Percentiles rank a stretch among this genome's conserved stretches.
Evolutionary conservation across 2,329 filamentous ascomycete genomes (phyloP).

Genomic region (Nigrospora osmanthi): DNA sequence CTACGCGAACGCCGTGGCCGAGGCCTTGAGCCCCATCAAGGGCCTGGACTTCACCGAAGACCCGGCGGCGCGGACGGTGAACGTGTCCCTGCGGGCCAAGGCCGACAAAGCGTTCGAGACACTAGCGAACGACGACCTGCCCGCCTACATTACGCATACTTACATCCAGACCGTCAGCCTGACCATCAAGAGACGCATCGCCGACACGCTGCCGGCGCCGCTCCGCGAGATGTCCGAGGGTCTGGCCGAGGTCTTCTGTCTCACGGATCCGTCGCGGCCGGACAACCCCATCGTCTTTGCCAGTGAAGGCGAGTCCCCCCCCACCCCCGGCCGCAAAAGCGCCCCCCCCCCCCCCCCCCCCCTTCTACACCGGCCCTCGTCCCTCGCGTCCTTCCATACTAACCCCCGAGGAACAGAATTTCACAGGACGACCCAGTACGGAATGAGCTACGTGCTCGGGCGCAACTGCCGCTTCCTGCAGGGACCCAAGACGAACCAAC

Average conservation of each 20-base stretch:
- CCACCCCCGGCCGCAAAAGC: no score
- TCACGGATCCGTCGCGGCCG: conserved; percentile 64
- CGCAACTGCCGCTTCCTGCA: conserved; percentile 75
- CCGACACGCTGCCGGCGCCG: conserved; percentile 56
- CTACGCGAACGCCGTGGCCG: conserved; percentile 62
- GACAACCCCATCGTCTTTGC: conserved; percentile 75
- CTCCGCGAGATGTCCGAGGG: conserved; percentile 65
- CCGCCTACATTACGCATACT: conserved; percentile 62
- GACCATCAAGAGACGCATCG: conserved; percentile 60
- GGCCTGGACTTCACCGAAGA: conserved; percentile 47
- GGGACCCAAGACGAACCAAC: conserved; percentile 60
- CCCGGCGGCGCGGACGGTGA: conserved; percentile 43
- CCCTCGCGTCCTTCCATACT: background rate
- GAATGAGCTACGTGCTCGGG: conserved; percentile 64
- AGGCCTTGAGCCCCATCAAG: conserved; percentile 48
- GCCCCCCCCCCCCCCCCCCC: background rate
- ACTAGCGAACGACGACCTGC: conserved; percentile 59
- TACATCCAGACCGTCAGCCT: conserved; percentile 64
- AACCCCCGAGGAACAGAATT: conserved; percentile 44
- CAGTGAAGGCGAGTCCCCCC: conserved; percentile 51
- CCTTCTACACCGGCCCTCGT: background rate
- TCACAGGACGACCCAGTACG: conserved; percentile 67
- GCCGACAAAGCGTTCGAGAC: conserved; percentile 57
- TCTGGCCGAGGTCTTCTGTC: conserved; percentile 67
- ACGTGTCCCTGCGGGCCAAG: conserved; percentile 52